Base-by-base conservation (phyloP, 495 filamentous ascomycete genomes). In the Evernia prunastri region DNA sequence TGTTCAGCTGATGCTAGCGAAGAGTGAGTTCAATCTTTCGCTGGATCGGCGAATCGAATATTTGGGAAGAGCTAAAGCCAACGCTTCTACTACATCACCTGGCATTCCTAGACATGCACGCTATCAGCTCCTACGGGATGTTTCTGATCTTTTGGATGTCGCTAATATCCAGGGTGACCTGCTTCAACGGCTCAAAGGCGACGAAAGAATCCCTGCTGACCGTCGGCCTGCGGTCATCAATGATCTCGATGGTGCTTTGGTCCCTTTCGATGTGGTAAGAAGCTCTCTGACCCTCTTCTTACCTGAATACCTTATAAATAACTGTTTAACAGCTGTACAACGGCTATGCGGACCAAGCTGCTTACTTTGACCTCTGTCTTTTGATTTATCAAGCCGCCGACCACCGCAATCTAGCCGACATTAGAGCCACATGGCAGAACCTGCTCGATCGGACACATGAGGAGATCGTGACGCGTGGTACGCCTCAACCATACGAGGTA, bases 91-190 rank as follows among this genome's bases (percentile, higher is more conserved):
- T 20, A 80, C 84, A 68, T 88, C 87, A 27, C 77, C 79, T 20
- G 90, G 91, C 40, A 77, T 92, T 67, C 80, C 85, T 61, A 82
- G 91, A 35, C 88, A 91, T 68, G 79, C 83, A 47, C 86, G 90
- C 63, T 91, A 94, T 69, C 78, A 87, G 33, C 80, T 97, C 35
- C 79, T 91, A 39, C 88, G 93, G 63, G 86, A 91, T 59, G 85
- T 96, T 29, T 86, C 87, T 11, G 92, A 92, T 67, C 81, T 96
- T 13, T 84, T 99, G 35, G 95, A 97, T 67, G 83, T 97, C 36
- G 93, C 93, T 25, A 92, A 92, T 68, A 90, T 99, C 65, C 94
- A 99, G 74, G 90, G 96, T 69, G 94, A 97, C 67, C 73, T 97
- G 35, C 77, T 97, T 56, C 88, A 92, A 75, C 81, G 89, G 49